Base-by-base conservation (phyloP, 495 filamentous ascomycete species). In the Polyplosphaeria fusca region DNA sequence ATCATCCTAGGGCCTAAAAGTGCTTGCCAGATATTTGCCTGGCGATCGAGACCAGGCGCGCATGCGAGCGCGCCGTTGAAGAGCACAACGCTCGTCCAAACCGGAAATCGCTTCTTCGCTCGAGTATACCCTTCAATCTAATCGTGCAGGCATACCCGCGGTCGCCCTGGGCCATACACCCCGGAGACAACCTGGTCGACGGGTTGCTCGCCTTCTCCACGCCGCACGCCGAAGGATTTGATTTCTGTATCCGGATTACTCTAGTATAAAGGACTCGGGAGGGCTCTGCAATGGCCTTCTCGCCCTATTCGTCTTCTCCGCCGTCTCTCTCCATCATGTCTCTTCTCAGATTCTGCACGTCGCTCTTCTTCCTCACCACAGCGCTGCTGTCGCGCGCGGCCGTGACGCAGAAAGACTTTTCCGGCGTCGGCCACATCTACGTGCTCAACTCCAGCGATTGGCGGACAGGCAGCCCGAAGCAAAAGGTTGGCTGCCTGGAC, bases 391-490 rank as follows among this genome's bases (percentile, higher is more conserved):
- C 51, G 7, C 49, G 23, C 16, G 41, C 48, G 1, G 14, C 9
- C 18, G 24, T 55, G 39, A 44, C 58, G 16, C 50, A 55, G 24
- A 37, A 48, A 2, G 43, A 55, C 37, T 61, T 61, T 27, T 22
- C 58, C 0, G 58, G 58, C 16, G 32, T 55, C 12, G 58, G 58
- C 13, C 42, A 55, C 20, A 55, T 61, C 44, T 28, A 11, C 24
- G 58, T 61, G 19, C 50, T 61, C 44, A 44, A 61, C 3, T 61
- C 58, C 22, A 43, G 35, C 28, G 58, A 61, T 51, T 61, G 51
- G 50, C 43, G 58, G 14, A 43, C 32, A 1, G 58, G 35, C 7
- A 45, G 0, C 2, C 58, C 58, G 1, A 23, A 41, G 5, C 14
- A 49, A 9, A 61, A 26, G 40, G 58, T 61, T 27, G 58, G 58